A percentile compares a stretch with the other conserved stretches of the same genome.
Evolutionary conservation across 768 basidiomycete genomes (phyloP).

Genomic region (Cubamyces sp.): DNA sequence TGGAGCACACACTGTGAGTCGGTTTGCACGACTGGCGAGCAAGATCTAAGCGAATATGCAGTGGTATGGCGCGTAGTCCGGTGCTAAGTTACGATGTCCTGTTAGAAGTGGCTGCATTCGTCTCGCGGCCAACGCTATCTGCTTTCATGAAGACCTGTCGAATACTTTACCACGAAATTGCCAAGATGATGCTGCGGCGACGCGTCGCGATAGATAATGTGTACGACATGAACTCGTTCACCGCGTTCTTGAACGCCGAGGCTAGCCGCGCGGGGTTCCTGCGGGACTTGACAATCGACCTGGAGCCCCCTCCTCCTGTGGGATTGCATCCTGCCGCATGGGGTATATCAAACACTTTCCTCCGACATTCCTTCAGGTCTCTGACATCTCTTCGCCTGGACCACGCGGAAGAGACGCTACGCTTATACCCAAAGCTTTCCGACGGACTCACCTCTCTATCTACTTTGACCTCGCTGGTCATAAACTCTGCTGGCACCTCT

Average conservation of each 20-base stretch:
- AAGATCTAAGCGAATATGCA: neutral
- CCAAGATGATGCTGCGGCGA: neutral
- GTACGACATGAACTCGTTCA: neutral
- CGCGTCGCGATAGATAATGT: neutral
- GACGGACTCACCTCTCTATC: neutral
- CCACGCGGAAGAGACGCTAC: neutral
- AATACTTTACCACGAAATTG: neutral
- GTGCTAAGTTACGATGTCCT: neutral
- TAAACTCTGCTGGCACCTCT: neutral
- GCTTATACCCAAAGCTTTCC: neutral
- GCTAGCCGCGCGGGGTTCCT: neutral
- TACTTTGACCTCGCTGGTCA: neutral
- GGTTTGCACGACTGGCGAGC: too few relatives aligned
- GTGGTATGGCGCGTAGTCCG: neutral
- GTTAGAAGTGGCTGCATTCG: neutral
- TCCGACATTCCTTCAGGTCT: neutral
- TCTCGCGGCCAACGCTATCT: neutral
- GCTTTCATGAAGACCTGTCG: constrained; percentile 2
- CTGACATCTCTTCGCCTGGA: neutral
- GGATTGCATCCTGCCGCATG: neutral
- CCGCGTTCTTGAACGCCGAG: constrained; percentile 3
- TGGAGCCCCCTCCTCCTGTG: neutral
- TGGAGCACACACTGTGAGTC: too few relatives aligned
- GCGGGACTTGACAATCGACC: neutral
- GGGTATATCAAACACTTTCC: neutral